Base-by-base conservation (phyloP, 2,329 filamentous ascomycete genomes). In the Aspergillus clavatus region DNA sequence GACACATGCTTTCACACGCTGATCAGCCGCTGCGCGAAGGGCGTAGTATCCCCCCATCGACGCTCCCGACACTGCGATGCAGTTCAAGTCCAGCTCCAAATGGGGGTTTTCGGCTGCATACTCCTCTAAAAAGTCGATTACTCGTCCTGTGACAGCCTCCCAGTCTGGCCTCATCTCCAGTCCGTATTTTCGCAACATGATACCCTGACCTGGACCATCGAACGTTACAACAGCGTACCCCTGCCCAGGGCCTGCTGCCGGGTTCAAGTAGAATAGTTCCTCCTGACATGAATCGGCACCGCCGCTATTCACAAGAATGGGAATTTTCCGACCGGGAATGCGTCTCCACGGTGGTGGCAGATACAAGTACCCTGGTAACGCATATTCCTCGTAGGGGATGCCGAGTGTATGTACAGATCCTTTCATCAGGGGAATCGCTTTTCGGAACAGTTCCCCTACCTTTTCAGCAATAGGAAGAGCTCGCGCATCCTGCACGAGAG, bases 31-130 rank as follows among this genome's bases (percentile, higher is more conserved):
- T 0, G 54, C 67, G 0, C 74, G 66, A 6, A 76, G 58, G 2
- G 72, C 69, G 29, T 65, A 69, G 49, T 75, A 75, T 0, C 66
- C 73, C 2, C 73, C 72, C 46, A 72, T 56, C 1, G 65, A 64
- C 0, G 63, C 57, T 0, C 72, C 71, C 0, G 53, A 36, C 10
- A 72, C 39, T 1, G 65, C 65, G 7, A 74, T 51, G 5, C 57
- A 50, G 2, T 54, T 47, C 0, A 65, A 28, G 37, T 74, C 71
- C 1, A 73, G 58, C 1, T 65, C 44, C 0, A 55, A 22, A 3
- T 46, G 28, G 12, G 16, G 43, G 14, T 41, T 28, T 16, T 36
- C n/a, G 4, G 16, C 6, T 3, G 38, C 38, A 24, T 21, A 37
- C 8, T 26, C 19, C 12, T 26, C 16, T 8, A 35, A 5, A 28